Base-by-base conservation (phyloP, 2,329 filamentous ascomycete species). In the Aspergillus melleus region DNA sequence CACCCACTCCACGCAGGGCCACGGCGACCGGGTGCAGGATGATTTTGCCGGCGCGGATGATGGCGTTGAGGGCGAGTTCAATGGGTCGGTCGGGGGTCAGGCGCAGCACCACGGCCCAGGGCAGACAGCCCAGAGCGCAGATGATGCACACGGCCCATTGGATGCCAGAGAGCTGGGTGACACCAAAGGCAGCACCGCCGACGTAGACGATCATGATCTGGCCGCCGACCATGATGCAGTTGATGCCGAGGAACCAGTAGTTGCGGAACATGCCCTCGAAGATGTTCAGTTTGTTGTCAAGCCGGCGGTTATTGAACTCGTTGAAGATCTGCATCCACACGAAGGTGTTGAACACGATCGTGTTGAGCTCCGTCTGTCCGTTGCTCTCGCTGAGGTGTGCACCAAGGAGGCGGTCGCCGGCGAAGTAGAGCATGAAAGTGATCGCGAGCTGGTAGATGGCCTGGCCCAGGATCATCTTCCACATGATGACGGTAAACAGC, bases 241-340 rank as follows among this genome's bases (percentile, higher is more conserved):
- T 92, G 76, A 98, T 97, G 44, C 79, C 84, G 42, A 96, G 85
- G 80, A 98, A 98, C 83, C 96, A 96, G 79, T 84, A 90, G 75
- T 98, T 98, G 72, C 86, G 86, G 26, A 84, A 84, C 60, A 98
- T 85, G 57, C 92, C 92, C 73, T 97, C 94, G 62, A 98, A 94
- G 63, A 98, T 92, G 77, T 98, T 98, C 83, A 96, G 93, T 57
- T 88, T 86, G 77, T 98, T 98, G 76, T 98, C 94, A 57, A 98
- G 83, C 12, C 94, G 91, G 60, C 94, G 91, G 79, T 96, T 96
- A 81, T 98, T 98, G 85, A 96, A 91, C 73, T 96, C 90, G 77
- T 98, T 98, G 81, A 98, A 98, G 68, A 98, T 96, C 70, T 98
- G 94, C 93, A 98, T 97, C 94, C 94, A 98, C 55, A 97, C 94